phyloP scores from a whole-genome alignment of 2,329 filamentous ascomycete species.

The Cytospora mali region DNA sequence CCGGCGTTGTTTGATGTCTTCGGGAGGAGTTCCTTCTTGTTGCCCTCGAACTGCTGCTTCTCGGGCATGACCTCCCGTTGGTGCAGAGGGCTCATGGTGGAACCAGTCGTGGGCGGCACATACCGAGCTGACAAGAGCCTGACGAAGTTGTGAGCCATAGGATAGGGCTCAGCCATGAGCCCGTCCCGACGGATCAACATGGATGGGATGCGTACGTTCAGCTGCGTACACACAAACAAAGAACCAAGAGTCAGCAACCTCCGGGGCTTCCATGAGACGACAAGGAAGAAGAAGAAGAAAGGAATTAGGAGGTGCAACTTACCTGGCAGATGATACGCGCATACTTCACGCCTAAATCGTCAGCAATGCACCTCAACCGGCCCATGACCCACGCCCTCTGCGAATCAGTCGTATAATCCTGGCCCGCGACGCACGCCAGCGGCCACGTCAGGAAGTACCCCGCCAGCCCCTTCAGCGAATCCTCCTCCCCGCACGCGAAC shows the following conservation, averaged over 20 bases:
- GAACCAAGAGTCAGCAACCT: not conserved
- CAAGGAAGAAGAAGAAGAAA: conserved; percentile 7
- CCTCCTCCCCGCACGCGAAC: conserved; percentile 54
- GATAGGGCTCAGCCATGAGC: conserved; percentile 49
- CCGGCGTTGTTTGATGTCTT: conserved; percentile 43
- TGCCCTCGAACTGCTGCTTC: conserved; percentile 46
- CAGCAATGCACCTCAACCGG: conserved; percentile 56
- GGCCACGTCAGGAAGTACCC: conserved; percentile 65
- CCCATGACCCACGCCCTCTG: conserved; percentile 60
- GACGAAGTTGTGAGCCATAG: conserved; percentile 47
- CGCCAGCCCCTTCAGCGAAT: conserved; percentile 55
- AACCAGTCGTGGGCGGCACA: conserved; percentile 40
- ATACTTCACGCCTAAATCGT: conserved; percentile 60
- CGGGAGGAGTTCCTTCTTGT: conserved; percentile 46
- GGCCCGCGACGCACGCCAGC: conserved; percentile 54
- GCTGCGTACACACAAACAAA: conserved; percentile 40
- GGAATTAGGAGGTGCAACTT: not conserved
- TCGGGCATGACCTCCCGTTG: conserved; percentile 52
- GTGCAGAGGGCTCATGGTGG: conserved; percentile 48
- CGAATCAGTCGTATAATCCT: conserved; percentile 62
- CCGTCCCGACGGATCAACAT: conserved; percentile 62
- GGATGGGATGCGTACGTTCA: conserved; percentile 61
- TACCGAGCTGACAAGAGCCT: conserved; percentile 47
- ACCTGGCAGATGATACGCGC: conserved; percentile 58
- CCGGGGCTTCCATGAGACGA: not conserved